These are phyloP conservation scores for Kodamaea ohmeri DNA, from an alignment of 1,139 yeast species.

Conservation along the genomic window DNA sequence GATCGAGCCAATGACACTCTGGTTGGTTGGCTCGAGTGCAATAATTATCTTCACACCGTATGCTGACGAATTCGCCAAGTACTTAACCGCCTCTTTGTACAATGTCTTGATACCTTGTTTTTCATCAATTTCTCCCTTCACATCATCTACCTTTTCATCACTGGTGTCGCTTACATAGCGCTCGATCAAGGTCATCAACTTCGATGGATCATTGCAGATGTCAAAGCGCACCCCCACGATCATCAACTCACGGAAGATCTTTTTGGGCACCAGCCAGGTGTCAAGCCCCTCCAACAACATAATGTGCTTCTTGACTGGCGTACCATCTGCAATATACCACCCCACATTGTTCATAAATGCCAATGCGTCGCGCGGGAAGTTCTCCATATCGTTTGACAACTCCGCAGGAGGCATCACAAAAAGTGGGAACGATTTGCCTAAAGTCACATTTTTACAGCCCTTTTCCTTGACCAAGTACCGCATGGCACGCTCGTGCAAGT, in stretches of 20 bases:
- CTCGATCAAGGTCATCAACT: slow-evolving; percentile 37
- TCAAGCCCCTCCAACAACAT: slow-evolving; percentile 38
- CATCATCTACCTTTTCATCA: slow-evolving; percentile 10
- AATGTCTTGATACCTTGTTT: slow-evolving; percentile 18
- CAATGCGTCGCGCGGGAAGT: slow-evolving; percentile 24
- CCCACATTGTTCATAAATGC: slow-evolving; percentile 38
- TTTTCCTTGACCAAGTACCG: slow-evolving; percentile 48
- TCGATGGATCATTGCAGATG: slow-evolving; percentile 44
- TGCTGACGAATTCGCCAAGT: slow-evolving; percentile 17
- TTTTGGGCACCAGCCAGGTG: slow-evolving; percentile 54
- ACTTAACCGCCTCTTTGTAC: slow-evolving; percentile 22
- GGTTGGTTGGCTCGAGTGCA: slow-evolving; percentile 56
- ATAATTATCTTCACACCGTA: slow-evolving; percentile 49
- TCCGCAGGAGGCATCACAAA: slow-evolving; percentile 34
- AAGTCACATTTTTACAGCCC: slow-evolving; percentile 38
- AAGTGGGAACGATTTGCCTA: slow-evolving; percentile 57
- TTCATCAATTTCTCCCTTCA: slow-evolving; percentile 15
- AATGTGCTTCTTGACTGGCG: slow-evolving; percentile 27
- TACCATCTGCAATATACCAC: slow-evolving; percentile 29
- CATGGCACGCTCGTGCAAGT: slow-evolving; percentile 54
- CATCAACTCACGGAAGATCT: slow-evolving; percentile 55
- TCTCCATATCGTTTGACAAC: slow-evolving; percentile 14
- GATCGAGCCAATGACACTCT: slow-evolving; percentile 54
- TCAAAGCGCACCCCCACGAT: slow-evolving; percentile 61
- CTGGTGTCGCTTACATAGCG: slow-evolving; percentile 13